Evolutionary conservation across 139 green algal species (phyloP), one percentile per base, ranked within the genome.

Genomic region (Tetradesmus obliquus): DNA sequence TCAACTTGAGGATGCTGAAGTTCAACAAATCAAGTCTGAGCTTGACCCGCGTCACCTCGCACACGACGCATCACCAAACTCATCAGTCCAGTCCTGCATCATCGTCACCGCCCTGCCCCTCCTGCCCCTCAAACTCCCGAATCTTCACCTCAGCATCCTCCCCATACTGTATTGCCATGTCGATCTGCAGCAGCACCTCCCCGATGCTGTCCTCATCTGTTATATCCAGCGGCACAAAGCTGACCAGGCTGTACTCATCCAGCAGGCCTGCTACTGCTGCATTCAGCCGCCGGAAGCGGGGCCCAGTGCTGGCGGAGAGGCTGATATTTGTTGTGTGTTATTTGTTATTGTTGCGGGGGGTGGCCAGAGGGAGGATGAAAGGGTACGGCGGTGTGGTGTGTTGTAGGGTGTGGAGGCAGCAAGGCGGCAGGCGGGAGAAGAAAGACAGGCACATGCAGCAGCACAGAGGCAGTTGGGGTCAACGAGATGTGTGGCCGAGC

Each of bases 101-200:
- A 12, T 51, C 20, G 17, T 22, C 82, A 19, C 17, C 90, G 1
- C 85, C 89, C 3, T 88, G 88, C 3, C 62, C 88, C 1, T 58
- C 88, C 3, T 3, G 72, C 12, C 93, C 94, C 0, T 94, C 93
- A 22, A 96, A 88, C 20, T 99, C 97, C 8, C 94, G 60, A 0
- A 96, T 95, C 89, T 97, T 97, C 4, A 99, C 97, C 22, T 99
- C 98, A 10, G 96, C 95, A 91, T 99, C 97, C 93, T 99, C 98
- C 0, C 98, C 98, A 85, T 95, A 99, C 94, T 99, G 98, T 15
- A 99, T 97, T 0, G 98, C 95, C 45, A 95, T 97, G 94, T 99
- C 98, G 24, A 99, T 95, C 82, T 98, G 94, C 79, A 95, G 86
- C 92, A 99, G 91, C 86, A 97, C 94, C 54, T 95, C 95, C 15